A percentile compares a stretch with the other conserved stretches of the same genome.
Conservation (phyloP, 108 stramenopile species). For the Craspedostauros australis region DNA sequence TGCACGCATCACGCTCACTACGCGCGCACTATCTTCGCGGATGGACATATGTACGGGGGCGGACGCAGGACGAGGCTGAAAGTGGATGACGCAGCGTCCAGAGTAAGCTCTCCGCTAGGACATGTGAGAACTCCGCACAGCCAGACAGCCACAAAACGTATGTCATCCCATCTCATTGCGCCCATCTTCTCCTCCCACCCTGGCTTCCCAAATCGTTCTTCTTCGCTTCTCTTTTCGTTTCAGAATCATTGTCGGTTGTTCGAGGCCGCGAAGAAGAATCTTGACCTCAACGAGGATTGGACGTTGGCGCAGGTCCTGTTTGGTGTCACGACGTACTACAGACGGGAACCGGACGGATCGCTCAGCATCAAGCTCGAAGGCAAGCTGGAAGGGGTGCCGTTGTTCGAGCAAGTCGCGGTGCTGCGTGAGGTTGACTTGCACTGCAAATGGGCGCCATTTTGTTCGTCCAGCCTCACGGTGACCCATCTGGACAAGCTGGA, state of each 20-base stretch:
- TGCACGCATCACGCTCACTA: constrained; percentile 1
- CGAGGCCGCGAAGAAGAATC: constrained; percentile 26
- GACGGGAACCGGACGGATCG: constrained; percentile 56
- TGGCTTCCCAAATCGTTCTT: background rate
- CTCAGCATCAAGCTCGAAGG: constrained; percentile 83
- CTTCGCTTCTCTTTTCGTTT: background rate
- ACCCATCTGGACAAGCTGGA: constrained; percentile 83
- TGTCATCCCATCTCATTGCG: constrained; percentile 1
- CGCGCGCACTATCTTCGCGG: too few relatives aligned
- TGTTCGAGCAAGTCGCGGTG: constrained; percentile 91
- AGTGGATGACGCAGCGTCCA: background rate
- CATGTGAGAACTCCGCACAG: background rate
- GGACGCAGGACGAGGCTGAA: background rate
- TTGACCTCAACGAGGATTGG: constrained; percentile 44
- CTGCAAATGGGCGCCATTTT: constrained; percentile 88
- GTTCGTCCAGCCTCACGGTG: constrained; percentile 46
- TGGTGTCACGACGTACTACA: constrained; percentile 78
- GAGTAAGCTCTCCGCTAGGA: background rate
- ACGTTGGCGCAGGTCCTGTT: constrained; percentile 60
- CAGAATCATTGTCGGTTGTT: constrained; percentile 35
- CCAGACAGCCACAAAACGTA: background rate
- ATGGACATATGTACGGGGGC: background rate
- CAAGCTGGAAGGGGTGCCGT: constrained; percentile 45
- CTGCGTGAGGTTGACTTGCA: constrained; percentile 87
- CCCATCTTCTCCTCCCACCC: background rate